phyloP scores from a whole-genome alignment of 768 basidiomycete species.

The Cystofilobasidium capitatum region DNA sequence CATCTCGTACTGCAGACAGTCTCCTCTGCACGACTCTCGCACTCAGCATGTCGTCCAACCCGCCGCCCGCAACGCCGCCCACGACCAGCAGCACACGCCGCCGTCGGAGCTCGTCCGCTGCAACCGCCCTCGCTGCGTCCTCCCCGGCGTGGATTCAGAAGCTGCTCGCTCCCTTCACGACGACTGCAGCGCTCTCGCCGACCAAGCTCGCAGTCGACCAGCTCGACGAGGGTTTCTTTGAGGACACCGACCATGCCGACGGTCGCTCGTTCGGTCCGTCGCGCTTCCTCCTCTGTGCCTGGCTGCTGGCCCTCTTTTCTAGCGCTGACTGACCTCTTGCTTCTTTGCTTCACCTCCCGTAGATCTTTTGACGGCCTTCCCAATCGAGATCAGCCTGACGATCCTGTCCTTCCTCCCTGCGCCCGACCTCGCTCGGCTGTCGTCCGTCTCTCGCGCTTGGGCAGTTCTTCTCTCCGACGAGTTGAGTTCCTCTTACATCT shows the following conservation, averaged over 20 bases:
- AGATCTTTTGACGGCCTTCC: neutral
- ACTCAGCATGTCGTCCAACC: too few relatives aligned
- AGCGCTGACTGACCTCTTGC: neutral
- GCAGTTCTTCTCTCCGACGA: neutral
- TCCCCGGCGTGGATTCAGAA: too few relatives aligned
- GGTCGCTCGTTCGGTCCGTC: neutral
- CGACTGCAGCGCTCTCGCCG: neutral
- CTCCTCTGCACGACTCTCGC: too few relatives aligned
- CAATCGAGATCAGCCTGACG: neutral
- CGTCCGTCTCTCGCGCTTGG: neutral
- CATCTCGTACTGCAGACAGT: too few relatives aligned
- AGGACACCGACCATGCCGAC: neutral
- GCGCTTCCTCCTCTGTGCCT: neutral
- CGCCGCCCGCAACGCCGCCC: too few relatives aligned
- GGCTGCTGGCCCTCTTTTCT: neutral
- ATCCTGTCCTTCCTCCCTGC: neutral
- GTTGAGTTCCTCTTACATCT: neutral
- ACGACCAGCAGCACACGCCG: too few relatives aligned
- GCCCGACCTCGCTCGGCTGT: neutral
- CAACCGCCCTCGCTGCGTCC: too few relatives aligned
- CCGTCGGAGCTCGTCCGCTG: too few relatives aligned
- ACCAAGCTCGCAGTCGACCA: neutral
- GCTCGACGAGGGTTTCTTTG: constrained; percentile 2
- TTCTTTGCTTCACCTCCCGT: neutral
- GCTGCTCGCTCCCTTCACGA: neutral